Base-by-base conservation (phyloP, 1,284 basidiomycete species). In the Melampsora americana region DNA sequence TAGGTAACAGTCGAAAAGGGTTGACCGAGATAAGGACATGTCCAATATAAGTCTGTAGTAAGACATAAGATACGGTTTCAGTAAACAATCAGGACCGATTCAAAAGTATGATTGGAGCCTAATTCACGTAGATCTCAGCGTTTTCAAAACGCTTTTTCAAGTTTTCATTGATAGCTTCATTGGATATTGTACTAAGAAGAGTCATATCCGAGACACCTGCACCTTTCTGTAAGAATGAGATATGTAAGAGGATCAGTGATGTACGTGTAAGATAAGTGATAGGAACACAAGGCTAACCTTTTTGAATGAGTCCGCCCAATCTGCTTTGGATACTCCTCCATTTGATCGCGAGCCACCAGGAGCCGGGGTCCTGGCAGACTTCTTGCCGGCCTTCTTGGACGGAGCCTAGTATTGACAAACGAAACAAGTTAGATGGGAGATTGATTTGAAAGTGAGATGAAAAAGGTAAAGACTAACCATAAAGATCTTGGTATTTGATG, bases 191-290 rank as follows among this genome's bases (percentile, higher is more conserved):
- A 71, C 92, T 92, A 78, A 99, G 86, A 78, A 99, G 85, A 11
- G 96, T 99, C 96, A 99, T 99, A 85, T 99, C 96, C 70, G 93
- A 90, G 76, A 99, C 95, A 77, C 96, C 96, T 76, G 95, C 92
- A 30, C 73, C 73, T 69, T 75, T 75, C 72, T 69, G 26, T 32
- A 77, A 82, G 81, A 18, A 79, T 48, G 68, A 48, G 2, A 61
- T 35, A 53, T 4, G 16, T 48, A 53, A 11, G 32, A 66, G 42
- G 50, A 66, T 62, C 23, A 62, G 18, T 35, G 32, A 61, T 39
- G 12, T 42, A 26, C 18, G 53, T 32, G 28, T 48, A 56, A 42
- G 53, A 14, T 7, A 64, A 53, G 0, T 64, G 44, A 20, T n/a
- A 30, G 12, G 26, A n/a, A 26, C 42, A 59, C 16, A 48, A 26